phyloP scores from a whole-genome alignment of 2,329 filamentous ascomycete genomes.

The Colletotrichum neosansevieriae region DNA sequence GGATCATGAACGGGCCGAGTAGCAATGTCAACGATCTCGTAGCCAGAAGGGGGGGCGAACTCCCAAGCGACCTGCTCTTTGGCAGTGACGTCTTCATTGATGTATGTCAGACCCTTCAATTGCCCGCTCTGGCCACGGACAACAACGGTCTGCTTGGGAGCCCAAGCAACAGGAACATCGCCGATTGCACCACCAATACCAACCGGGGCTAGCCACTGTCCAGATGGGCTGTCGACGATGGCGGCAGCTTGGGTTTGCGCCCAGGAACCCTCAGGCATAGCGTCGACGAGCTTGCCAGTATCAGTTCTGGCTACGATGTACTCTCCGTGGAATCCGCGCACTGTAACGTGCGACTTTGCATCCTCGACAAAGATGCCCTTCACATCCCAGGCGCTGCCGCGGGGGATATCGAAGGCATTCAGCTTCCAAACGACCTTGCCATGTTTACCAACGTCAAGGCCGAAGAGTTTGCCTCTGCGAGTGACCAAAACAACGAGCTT shows the following conservation, averaged over 20 bases:
- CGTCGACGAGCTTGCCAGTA: conserved; percentile 64
- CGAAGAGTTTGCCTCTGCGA: conserved; percentile 81
- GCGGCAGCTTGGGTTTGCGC: conserved; percentile 56
- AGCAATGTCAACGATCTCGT: conserved; percentile 77
- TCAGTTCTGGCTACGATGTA: conserved; percentile 67
- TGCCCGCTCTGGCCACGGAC: conserved; percentile 61
- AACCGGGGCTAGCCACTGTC: conserved; percentile 67
- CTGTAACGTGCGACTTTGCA: conserved; percentile 64
- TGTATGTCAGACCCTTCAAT: conserved; percentile 68
- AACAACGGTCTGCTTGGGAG: conserved; percentile 67
- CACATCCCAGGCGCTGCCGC: conserved; percentile 72
- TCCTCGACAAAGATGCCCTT: conserved; percentile 75
- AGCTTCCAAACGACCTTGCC: conserved; percentile 83
- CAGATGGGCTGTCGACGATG: conserved; percentile 64
- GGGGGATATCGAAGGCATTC: conserved; percentile 69
- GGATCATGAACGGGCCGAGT: conserved; percentile 82
- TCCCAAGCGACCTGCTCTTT: conserved; percentile 73
- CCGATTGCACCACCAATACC: conserved; percentile 62
- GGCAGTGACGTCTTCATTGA: conserved; percentile 55
- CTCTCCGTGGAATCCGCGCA: conserved; percentile 72
- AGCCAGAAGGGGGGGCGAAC: conserved; percentile 74
- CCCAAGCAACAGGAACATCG: conserved; percentile 58
- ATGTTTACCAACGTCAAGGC: conserved; percentile 80
- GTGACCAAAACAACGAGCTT: conserved; percentile 88
- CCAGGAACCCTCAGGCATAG: conserved; percentile 54